Evolutionary conservation across 371 early-diverging fungal species (phyloP).

Genomic region (Mortierella polycephala): DNA sequence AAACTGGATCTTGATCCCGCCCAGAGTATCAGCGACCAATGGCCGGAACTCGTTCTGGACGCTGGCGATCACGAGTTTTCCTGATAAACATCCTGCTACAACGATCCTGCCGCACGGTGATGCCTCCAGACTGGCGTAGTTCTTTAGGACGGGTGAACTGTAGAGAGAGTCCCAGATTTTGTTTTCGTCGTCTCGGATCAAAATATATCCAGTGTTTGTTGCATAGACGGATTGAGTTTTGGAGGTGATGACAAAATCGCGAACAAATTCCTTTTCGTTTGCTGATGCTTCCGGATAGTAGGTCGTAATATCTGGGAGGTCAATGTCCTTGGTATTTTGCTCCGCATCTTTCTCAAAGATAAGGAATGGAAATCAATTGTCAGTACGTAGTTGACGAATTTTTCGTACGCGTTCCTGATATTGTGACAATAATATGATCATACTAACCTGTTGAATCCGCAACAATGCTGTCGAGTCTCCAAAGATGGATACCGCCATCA

Average conservation of each 20-base stretch:
- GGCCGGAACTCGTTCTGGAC: constrained; percentile 57
- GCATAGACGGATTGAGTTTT: constrained; percentile 27
- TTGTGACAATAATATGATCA: too few species aligned
- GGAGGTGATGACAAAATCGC: constrained; percentile 47
- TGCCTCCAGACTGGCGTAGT: constrained; percentile 69
- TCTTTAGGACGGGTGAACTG: constrained; percentile 54
- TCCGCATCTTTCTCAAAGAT: constrained; percentile 29
- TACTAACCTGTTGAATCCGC: constrained; percentile 65
- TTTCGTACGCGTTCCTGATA: neutral
- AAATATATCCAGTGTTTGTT: constrained; percentile 56
- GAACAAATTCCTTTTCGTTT: constrained; percentile 45
- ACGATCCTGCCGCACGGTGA: constrained; percentile 69
- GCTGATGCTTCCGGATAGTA: constrained; percentile 18
- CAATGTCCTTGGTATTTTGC: constrained; percentile 38
- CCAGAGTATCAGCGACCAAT: constrained; percentile 23
- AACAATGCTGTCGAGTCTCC: constrained; percentile 68
- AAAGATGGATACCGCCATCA: constrained; percentile 82
- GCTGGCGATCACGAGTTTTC: constrained; percentile 66
- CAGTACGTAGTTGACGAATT: neutral
- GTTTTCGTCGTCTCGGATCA: constrained; percentile 54
- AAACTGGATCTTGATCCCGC: constrained; percentile 49
- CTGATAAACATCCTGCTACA: constrained; percentile 67
- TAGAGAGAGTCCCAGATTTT: constrained; percentile 56
- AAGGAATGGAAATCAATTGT: too few species aligned
- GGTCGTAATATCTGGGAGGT: constrained; percentile 33